These are phyloP conservation scores for Tremellales sp. DNA, from an alignment of 1,284 basidiomycete genomes.

Conservation along the genomic window DNA sequence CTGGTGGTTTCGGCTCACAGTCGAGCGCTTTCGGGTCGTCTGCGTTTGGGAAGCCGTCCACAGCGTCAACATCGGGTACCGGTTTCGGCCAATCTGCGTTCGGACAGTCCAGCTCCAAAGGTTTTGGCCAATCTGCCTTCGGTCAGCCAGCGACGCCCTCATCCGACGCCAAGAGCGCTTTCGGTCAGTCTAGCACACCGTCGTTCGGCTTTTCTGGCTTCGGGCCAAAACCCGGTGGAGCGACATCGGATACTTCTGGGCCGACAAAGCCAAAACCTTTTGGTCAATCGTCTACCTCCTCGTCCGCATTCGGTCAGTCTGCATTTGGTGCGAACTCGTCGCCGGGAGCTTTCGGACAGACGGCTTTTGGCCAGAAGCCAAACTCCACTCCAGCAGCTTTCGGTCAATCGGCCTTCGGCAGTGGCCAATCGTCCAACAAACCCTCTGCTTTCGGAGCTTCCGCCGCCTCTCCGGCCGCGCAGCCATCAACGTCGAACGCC, in stretches of 20 bases:
- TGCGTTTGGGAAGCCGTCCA: slow-evolving; percentile 9
- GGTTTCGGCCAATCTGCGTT: slow-evolving; percentile 11
- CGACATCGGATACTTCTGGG: too few relatives aligned
- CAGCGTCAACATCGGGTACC: neutral
- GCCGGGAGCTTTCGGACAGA: slow-evolving; percentile 15
- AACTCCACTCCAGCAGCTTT: slow-evolving; percentile 19
- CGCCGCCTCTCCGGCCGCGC: too few relatives aligned
- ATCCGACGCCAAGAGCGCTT: neutral
- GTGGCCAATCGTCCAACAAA: too few relatives aligned
- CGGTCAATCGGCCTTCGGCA: slow-evolving; percentile 25
- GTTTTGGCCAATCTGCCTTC: slow-evolving; percentile 11
- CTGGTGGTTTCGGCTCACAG: slow-evolving; percentile 4
- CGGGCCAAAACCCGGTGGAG: too few relatives aligned
- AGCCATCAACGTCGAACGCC: slow-evolving; percentile 6
- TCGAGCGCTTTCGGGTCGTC: slow-evolving; percentile 19
- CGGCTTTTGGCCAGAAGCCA: slow-evolving; percentile 1
- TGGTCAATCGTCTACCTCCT: slow-evolving; percentile 5
- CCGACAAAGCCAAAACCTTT: too few relatives aligned
- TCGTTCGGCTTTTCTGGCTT: neutral
- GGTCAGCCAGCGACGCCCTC: slow-evolving; percentile 14
- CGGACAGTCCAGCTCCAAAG: slow-evolving; percentile 16
- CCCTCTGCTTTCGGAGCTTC: too few relatives aligned
- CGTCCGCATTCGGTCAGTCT: slow-evolving; percentile 23
- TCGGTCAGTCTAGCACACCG: neutral
- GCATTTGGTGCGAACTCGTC: slow-evolving; percentile 3